phyloP scores from a whole-genome alignment of 179 eudicot genomes.

The Spinacia oleracea region DNA sequence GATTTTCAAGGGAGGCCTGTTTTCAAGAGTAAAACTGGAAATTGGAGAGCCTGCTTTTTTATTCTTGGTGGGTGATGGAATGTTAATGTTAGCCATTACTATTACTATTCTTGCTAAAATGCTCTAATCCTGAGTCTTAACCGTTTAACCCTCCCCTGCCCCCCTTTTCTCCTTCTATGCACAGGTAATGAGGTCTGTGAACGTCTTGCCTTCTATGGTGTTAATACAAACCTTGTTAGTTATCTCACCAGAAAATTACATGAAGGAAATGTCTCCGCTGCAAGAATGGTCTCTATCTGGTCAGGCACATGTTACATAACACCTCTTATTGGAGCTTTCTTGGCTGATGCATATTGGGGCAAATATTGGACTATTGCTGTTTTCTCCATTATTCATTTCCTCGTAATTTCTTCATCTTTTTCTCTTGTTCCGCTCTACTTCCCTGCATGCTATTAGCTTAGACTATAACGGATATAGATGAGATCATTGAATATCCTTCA shows the following conservation, averaged over 20 bases:
- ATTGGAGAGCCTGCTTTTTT: constrained; percentile 32
- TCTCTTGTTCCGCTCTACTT: background rate
- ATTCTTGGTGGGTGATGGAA: constrained; percentile 28
- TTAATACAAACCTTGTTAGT: constrained; percentile 37
- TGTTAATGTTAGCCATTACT: background rate
- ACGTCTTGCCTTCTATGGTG: constrained; percentile 38
- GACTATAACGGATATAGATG: background rate
- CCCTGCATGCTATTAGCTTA: background rate
- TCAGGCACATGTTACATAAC: constrained; percentile 38
- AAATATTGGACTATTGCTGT: constrained; percentile 46
- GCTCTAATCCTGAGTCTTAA: background rate
- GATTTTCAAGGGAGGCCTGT: constrained; percentile 36
- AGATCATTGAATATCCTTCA: constrained; percentile 6
- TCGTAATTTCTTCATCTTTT: background rate
- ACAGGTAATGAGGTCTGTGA: constrained; percentile 36
- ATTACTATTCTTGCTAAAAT: background rate
- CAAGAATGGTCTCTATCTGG: constrained; percentile 40
- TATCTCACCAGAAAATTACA: constrained; percentile 35
- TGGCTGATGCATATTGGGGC: constrained; percentile 48
- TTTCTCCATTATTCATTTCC: constrained; percentile 37
- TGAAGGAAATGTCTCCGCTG: constrained; percentile 38
- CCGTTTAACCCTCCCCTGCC: background rate
- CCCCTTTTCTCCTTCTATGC: background rate
- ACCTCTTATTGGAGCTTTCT: constrained; percentile 42
- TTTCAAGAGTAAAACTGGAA: constrained; percentile 36